Evolutionary conservation across 768 basidiomycete genomes (phyloP).

Genomic region (Lactarius evosmus): DNA sequence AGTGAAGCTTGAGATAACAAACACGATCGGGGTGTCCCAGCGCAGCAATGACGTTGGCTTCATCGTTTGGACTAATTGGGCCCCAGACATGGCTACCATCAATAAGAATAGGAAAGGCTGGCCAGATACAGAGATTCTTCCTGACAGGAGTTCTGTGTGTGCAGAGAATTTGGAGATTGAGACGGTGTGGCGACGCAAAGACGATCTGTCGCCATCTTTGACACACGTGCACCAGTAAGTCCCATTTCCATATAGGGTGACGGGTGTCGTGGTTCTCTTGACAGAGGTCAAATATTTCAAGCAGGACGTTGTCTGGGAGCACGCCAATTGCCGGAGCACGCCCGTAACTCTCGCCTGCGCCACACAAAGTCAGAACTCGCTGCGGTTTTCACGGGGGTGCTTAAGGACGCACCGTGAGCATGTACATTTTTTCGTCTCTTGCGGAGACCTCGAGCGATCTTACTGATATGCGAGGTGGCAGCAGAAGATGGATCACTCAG

Average conservation of each 20-base stretch:
- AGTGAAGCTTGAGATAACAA: neutral
- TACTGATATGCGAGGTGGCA: neutral
- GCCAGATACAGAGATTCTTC: too few relatives aligned
- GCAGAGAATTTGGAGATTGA: too few relatives aligned
- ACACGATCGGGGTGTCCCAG: neutral
- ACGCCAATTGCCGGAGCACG: neutral
- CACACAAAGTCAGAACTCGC: neutral
- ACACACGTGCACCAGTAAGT: too few relatives aligned
- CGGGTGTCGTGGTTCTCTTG: neutral
- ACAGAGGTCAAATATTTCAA: neutral
- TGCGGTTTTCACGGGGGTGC: neutral
- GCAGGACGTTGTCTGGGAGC: neutral
- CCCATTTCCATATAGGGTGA: neutral
- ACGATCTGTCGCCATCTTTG: too few relatives aligned
- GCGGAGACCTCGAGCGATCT: neutral
- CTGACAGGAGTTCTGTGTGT: too few relatives aligned
- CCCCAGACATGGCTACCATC: neutral
- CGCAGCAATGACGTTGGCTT: neutral
- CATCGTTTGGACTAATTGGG: accelerated
- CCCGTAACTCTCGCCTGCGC: neutral
- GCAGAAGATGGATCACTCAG: neutral
- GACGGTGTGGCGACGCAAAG: too few relatives aligned
- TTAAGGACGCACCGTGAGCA: neutral
- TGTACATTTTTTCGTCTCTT: neutral
- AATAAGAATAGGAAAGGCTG: neutral